These are phyloP conservation scores for Colletotrichum abscissum DNA, from an alignment of 2,329 filamentous ascomycete genomes.

Conservation along the genomic window DNA sequence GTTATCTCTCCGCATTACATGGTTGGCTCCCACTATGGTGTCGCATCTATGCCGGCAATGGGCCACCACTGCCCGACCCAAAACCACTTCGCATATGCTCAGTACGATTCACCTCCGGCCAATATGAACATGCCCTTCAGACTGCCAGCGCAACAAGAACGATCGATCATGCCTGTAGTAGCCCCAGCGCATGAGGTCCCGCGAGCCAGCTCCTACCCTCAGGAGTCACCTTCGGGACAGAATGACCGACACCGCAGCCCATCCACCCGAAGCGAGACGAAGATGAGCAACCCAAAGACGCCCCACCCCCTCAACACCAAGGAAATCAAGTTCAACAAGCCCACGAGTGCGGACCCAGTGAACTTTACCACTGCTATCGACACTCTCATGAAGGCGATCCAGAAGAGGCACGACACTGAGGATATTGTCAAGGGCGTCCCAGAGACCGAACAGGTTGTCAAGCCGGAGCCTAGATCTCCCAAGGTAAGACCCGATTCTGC, in stretches of 20 bases:
- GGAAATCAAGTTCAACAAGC: conserved; percentile 57
- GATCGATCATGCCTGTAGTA: conserved; percentile 34
- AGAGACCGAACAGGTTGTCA: conserved; percentile 25
- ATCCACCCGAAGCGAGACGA: conserved; percentile 30
- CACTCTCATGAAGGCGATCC: conserved; percentile 88
- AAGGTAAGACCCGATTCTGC: background rate
- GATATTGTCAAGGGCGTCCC: conserved; percentile 39
- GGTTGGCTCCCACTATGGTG: conserved; percentile 55
- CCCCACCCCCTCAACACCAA: conserved; percentile 46
- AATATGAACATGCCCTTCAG: conserved; percentile 48
- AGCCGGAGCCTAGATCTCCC: conserved; percentile 26
- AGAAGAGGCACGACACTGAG: conserved; percentile 67
- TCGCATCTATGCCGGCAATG: conserved; percentile 55
- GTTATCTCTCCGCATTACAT: conserved; percentile 60
- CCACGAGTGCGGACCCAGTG: conserved; percentile 60
- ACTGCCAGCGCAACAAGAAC: conserved; percentile 42
- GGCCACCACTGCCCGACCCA: conserved; percentile 54
- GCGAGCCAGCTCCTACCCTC: conserved; percentile 32
- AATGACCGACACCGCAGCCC: conserved; percentile 30
- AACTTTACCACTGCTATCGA: conserved; percentile 87
- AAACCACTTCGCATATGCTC: conserved; percentile 56
- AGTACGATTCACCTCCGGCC: conserved; percentile 52
- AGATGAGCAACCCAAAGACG: conserved; percentile 28
- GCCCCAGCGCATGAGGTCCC: conserved; percentile 24
- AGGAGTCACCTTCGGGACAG: conserved; percentile 18